Conservation (phyloP, 495 filamentous ascomycete genomes). For the Thozetella sp. region DNA sequence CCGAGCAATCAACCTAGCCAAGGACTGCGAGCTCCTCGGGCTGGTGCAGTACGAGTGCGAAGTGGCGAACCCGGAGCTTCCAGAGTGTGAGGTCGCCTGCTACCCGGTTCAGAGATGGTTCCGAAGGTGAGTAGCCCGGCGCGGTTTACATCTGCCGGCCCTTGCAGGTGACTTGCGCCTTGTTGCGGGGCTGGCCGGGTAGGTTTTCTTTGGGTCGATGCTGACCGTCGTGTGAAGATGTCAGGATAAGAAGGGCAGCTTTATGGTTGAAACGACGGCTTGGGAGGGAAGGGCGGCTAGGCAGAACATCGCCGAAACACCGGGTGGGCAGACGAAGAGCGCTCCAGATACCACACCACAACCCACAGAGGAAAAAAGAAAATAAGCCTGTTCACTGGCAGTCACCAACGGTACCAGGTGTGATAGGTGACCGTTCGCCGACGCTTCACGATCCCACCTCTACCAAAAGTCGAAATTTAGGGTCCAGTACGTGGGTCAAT, state of each 20-base stretch:
- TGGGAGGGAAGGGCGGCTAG: conserved; percentile 58
- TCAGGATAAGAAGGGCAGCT: conserved; percentile 57
- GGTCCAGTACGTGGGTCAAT: no score
- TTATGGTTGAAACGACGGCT: conserved; percentile 81
- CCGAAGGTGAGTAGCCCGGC: conserved; percentile 61
- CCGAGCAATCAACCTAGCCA: conserved; percentile 55
- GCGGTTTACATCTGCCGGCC: not conserved
- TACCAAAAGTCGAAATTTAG: no score
- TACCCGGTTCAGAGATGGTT: conserved; percentile 77
- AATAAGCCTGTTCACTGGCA: no score
- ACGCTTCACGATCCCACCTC: no score
- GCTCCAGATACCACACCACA: no score
- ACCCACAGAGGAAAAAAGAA: no score
- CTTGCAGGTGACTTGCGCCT: not conserved
- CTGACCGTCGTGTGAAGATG: conserved; percentile 56
- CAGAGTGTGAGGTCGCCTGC: conserved; percentile 64
- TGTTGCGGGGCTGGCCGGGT: not conserved
- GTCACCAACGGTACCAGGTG: no score
- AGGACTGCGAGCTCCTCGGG: conserved; percentile 70
- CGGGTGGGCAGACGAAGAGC: not conserved
- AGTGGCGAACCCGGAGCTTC: conserved; percentile 53
- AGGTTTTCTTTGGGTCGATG: not conserved
- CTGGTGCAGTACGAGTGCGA: conserved; percentile 84
- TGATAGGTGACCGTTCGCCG: no score
- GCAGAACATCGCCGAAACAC: conserved; percentile 1